phyloP scores from a whole-genome alignment of 805 yeast genomes.

The Tetrapisispora taiwanensis region DNA sequence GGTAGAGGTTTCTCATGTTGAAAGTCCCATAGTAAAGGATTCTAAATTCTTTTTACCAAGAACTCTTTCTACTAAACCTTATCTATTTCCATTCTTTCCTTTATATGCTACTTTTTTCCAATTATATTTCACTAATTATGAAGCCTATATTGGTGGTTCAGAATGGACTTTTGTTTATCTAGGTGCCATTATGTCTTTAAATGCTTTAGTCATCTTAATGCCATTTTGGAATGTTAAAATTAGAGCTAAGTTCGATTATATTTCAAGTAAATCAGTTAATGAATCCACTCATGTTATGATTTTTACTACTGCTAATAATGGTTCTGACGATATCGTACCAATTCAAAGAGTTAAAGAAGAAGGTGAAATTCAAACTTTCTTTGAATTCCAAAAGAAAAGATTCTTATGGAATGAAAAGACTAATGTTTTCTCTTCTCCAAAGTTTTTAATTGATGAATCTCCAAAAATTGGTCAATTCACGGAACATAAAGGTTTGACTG shows the following conservation, averaged over 20 bases:
- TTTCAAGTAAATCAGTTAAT: conserved; percentile 38
- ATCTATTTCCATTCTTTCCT: conserved; percentile 71
- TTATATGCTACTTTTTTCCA: conserved; percentile 67
- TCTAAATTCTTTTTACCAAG: conserved; percentile 71
- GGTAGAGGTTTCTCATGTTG: conserved; percentile 35
- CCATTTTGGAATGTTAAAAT: conserved; percentile 88
- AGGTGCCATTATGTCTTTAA: conserved; percentile 62
- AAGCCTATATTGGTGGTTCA: conserved; percentile 69
- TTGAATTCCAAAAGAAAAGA: conserved; percentile 85
- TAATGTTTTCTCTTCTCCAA: conserved; percentile 67
- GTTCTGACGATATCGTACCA: conserved; percentile 68
- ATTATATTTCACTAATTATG: conserved; percentile 60
- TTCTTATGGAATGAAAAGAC: conserved; percentile 54
- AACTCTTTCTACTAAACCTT: conserved; percentile 52
- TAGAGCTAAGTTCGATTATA: conserved; percentile 60
- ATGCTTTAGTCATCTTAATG: conserved; percentile 69
- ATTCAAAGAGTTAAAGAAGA: conserved; percentile 47
- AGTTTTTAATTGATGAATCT: conserved; percentile 48
- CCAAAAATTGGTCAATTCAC: conserved; percentile 53
- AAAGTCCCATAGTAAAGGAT: conserved; percentile 58
- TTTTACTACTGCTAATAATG: conserved; percentile 76
- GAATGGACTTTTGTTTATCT: conserved; percentile 95
- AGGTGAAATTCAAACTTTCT: conserved; percentile 55
- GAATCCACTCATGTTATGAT: conserved; percentile 68
- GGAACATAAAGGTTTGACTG: conserved; percentile 42